These are phyloP conservation scores for Hortiboletus campestris DNA, from an alignment of 768 basidiomycete genomes.

Conservation along the genomic window DNA sequence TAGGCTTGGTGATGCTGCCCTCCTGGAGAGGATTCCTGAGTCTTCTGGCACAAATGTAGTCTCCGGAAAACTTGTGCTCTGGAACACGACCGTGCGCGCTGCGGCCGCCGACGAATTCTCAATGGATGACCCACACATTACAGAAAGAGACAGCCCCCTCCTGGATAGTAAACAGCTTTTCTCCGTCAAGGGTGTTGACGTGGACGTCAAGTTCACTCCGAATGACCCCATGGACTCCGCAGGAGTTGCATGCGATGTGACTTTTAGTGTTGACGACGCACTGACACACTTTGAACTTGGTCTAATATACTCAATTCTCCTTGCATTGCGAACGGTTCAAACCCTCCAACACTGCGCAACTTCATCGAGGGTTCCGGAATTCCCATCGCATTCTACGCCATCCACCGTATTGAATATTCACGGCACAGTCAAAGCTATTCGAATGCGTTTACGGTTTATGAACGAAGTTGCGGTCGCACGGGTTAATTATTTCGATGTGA, in stretches of 20 bases:
- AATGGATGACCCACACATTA: conserved; percentile 61
- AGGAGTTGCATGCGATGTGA: conserved; percentile 38
- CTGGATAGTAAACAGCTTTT: conserved; percentile 44
- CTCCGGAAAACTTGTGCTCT: conserved; percentile 43
- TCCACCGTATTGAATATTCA: conserved; percentile 26
- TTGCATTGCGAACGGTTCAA: conserved; percentile 55
- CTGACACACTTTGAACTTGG: conserved; percentile 56
- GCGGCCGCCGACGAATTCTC: conserved; percentile 66
- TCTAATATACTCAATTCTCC: conserved; percentile 66
- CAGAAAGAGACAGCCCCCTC: conserved; percentile 49
- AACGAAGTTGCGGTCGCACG: conserved; percentile 46
- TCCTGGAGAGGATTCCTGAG: conserved; percentile 37
- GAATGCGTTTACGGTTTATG: conserved; percentile 48
- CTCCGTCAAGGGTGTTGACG: conserved; percentile 34
- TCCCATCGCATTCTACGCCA: conserved; percentile 17
- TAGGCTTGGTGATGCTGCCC: conserved; percentile 43
- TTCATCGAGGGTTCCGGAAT: conserved; percentile 15
- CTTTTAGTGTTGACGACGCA: conserved; percentile 51
- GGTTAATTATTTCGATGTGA: conserved; percentile 24
- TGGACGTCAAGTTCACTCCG: conserved; percentile 28
- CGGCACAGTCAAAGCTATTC: conserved; percentile 42
- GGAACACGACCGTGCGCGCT: conserved; percentile 53
- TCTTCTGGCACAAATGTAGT: conserved; percentile 38
- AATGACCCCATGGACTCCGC: conserved; percentile 1
- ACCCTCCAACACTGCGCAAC: conserved; percentile 32